A percentile compares a stretch with the other conserved stretches of the same genome.
Conservation (phyloP, 2,329 filamentous ascomycete genomes). For the Aspergillus aculeatinus region DNA sequence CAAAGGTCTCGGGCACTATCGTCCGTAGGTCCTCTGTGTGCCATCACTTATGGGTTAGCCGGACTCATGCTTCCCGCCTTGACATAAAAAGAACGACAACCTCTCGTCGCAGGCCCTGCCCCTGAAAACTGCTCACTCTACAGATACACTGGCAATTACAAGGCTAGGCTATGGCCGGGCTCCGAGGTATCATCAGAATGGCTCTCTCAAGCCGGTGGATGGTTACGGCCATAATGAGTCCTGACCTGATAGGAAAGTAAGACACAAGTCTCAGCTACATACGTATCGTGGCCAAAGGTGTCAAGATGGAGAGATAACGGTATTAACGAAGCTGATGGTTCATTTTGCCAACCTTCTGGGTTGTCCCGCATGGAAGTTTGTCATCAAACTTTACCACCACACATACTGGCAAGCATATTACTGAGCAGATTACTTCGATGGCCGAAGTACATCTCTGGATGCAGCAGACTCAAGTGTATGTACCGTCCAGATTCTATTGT, state of each 20-base stretch:
- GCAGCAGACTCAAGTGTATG: neutral
- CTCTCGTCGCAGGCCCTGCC: neutral
- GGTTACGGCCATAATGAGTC: too few relatives aligned
- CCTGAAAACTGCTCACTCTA: neutral
- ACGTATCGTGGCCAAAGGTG: neutral
- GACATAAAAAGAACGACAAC: too few relatives aligned
- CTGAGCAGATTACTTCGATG: neutral
- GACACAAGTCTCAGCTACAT: neutral
- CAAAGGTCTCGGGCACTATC: neutral
- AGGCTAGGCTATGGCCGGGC: neutral
- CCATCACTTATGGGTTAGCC: neutral
- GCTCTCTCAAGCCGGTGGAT: too few relatives aligned
- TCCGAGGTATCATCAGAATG: too few relatives aligned
- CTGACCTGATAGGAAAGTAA: neutral
- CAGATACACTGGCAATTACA: neutral
- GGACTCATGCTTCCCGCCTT: too few relatives aligned
- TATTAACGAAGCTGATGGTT: neutral
- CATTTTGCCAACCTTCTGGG: neutral
- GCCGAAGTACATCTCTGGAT: neutral
- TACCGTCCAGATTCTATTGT: neutral
- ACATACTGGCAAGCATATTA: neutral
- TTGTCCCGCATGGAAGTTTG: neutral
- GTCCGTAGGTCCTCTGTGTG: neutral
- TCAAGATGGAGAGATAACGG: neutral
- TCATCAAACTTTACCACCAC: neutral